Evolutionary conservation across 1,284 basidiomycete species (phyloP).

Genomic region (Trametes polyzona): DNA sequence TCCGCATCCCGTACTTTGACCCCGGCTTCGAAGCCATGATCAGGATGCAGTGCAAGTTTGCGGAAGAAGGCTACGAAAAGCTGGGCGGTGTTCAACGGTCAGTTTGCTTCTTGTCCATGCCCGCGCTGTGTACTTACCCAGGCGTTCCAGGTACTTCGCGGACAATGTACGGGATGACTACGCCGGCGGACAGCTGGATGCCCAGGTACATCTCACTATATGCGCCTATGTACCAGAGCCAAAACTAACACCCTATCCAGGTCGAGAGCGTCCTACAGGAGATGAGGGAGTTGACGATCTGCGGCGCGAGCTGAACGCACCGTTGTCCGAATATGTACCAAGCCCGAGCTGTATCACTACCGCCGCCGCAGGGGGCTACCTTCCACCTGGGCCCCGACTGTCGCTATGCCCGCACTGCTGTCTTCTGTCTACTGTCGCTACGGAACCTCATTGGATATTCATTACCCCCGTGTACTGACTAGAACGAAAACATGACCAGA

Average conservation of each 20-base stretch:
- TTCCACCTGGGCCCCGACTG: neutral
- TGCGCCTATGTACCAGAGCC: neutral
- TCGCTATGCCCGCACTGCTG: neutral
- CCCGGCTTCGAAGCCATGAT: conserved; percentile 99
- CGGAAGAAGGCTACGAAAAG: conserved; percentile 98
- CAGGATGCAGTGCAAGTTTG: conserved; percentile 95
- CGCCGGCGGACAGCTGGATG: conserved; percentile 94
- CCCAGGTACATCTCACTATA: conserved; percentile 62
- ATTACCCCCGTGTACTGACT: conserved; percentile 1
- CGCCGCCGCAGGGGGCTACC: neutral
- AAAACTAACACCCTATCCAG: conserved; percentile 31
- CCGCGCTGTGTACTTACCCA: conserved; percentile 2
- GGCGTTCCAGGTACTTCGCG: conserved; percentile 73
- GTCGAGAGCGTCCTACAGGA: conserved; percentile 94
- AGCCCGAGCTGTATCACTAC: conserved; percentile 14
- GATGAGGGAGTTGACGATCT: conserved; percentile 96
- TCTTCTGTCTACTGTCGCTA: too few species aligned
- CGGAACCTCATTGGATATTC: neutral
- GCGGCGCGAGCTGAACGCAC: conserved; percentile 54
- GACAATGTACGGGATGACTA: conserved; percentile 95
- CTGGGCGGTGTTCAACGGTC: conserved; percentile 93
- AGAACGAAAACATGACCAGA: neutral
- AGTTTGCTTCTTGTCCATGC: neutral
- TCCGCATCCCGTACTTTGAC: conserved; percentile 97
- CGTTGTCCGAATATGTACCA: conserved; percentile 5